phyloP scores from a whole-genome alignment of 208 protist species.

The Trypanosoma caninum region DNA sequence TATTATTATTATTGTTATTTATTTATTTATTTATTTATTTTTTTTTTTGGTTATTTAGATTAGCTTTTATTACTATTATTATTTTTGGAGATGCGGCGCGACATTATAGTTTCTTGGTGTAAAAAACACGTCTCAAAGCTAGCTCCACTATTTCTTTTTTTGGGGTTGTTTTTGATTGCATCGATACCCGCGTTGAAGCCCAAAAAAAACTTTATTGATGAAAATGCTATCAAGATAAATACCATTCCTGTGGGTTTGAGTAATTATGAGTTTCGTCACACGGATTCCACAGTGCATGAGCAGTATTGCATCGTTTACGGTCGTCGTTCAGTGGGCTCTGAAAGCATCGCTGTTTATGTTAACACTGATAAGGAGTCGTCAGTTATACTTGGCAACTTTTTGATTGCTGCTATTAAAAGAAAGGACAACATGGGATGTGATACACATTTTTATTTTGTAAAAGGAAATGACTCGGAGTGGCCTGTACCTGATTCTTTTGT shows the following conservation, averaged over 20 bases:
- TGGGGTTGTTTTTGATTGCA: conserved; percentile 39
- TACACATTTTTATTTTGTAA: conserved; percentile 66
- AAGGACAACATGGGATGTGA: conserved; percentile 47
- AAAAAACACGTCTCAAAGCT: conserved; percentile 36
- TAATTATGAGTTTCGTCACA: neutral
- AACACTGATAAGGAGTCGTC: conserved; percentile 36
- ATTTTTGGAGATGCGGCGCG: conserved; percentile 31
- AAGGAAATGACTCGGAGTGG: conserved; percentile 28
- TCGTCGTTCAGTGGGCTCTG: conserved; percentile 53
- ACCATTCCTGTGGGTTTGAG: conserved; percentile 13
- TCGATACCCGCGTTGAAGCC: conserved; percentile 30
- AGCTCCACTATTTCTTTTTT: conserved; percentile 36
- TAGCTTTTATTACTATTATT: conserved; percentile 6
- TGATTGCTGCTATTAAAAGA: conserved; percentile 34
- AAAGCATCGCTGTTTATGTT: conserved; percentile 64
- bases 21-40: conserved; percentile 10
- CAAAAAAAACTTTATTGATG: conserved; percentile 41
- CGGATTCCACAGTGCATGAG: conserved; percentile 22
- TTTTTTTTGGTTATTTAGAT: conserved; percentile 13
- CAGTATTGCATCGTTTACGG: conserved; percentile 45
- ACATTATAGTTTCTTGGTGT: conserved; percentile 10
- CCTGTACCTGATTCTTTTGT: conserved; percentile 52
- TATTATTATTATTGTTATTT: conserved; percentile 1
- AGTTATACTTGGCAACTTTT: conserved; percentile 40
- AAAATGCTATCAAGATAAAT: conserved; percentile 48